Evolutionary conservation across 345 rosid species (phyloP), one percentile per base, ranked within the genome.

Genomic region (Bruguiera gymnorhiza): DNA sequence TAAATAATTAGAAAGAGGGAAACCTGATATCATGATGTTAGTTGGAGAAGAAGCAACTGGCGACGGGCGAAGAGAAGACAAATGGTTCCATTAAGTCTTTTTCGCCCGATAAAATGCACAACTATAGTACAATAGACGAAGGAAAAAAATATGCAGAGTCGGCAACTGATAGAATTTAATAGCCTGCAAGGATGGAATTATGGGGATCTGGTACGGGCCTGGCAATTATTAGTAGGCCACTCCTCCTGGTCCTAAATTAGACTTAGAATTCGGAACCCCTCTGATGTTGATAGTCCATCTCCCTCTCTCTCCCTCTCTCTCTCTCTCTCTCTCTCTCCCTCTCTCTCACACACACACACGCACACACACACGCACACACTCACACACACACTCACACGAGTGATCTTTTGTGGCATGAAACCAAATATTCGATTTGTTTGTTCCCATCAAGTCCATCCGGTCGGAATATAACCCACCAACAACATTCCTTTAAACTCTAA

Each of bases 211-310:
- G 30, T 10, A 53, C 58, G 82, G 82, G 78, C 79, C 88, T 80
- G 56, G 65, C 71, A 81, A 80, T 80, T 66, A 83, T 86, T 79
- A 67, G 83, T 70, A 78, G 85, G 81, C 21, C 84, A 8, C 0
- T 16, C 27, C 8, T 37, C 63, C 43, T 72, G 85, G 84, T 82
- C 84, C 82, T 76, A 64, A 66, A 36, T 56, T 19, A 59, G 72
- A 76, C 68, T 73, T 76, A 30, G 31, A 70, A 66, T 69, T 63
- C 65, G 77, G 76, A 65, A 70, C 67, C 34, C 50, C 63, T 31
- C 29, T 64, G 86, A 79, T 3, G 50, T 56, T 23, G 60, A 56
- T 73, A 43, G 81, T 20, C 46, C 34, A 3, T 3, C 31, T 70
- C 70, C 67, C 60, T 56, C 65, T 39, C 34, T 18, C 26, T 39